Evolutionary conservation across 192 early-diverging fungal genomes (phyloP), one percentile per base, ranked within the genome.

Genomic region (Podila epicladia): DNA sequence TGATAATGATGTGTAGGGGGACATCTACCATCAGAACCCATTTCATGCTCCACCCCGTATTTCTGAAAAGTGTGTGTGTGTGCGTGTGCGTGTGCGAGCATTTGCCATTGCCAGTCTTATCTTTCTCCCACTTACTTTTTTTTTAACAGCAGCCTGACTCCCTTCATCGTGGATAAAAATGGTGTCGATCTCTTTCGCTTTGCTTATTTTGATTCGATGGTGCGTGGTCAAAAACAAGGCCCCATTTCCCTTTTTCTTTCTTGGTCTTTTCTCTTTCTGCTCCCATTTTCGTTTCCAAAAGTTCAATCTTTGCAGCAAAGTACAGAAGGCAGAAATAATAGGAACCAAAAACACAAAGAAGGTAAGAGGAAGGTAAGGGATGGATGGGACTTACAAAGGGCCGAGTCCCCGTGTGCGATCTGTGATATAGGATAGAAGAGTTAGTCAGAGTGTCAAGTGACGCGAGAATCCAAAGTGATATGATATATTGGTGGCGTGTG

Each of bases 381-480:
- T 45, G 31, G 59, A 26, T 68, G 71, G 71, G 66, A 80, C 77
- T 80, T 80, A 80, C 77, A 71, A 80, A 80, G 45, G 77, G 77
- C 63, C 77, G 77, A 60, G 77, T 69, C 71, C 77, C 77, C n/a
- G 77, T 80, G 58, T 80, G 77, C 31, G 70, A 73, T 20, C 77
- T 80, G 64, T 66, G 41, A 45, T 12, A 45, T 2, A 37, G 9
- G 35, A 9, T 6, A 11, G 35, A 37, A 37, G 35, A 6, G 35
- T 37, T 1, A 37, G 35, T 37, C 35, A 37, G 11, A 11, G 35
- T 37, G 15, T 45, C 41, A 15, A 45, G 41, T 45, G 41, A 15
- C 41, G 0, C 5, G 38, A 9, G 38, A 41, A 11, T 41, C 33
- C 7, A 37, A 9, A 37, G 35, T 37, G 6, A 17, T 3, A n/a